These are phyloP conservation scores for Coprinopsis marcescibilis DNA, from an alignment of 768 basidiomycete genomes.

Conservation along the genomic window DNA sequence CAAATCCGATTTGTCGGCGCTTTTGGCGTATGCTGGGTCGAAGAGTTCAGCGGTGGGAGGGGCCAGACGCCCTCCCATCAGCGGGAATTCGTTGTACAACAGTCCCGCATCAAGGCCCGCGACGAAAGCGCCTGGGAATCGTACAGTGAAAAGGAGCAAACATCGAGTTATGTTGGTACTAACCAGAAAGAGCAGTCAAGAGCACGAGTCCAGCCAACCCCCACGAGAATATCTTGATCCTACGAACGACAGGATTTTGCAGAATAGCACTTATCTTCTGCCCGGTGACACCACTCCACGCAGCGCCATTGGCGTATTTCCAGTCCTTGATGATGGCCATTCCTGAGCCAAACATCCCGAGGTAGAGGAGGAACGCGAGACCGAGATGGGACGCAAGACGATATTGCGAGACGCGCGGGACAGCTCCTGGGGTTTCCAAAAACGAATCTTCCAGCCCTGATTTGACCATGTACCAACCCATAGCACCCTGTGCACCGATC, in stretches of 20 bases:
- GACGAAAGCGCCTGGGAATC: constrained; percentile 84
- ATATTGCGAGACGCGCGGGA: constrained; percentile 96
- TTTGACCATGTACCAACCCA: constrained; percentile 99
- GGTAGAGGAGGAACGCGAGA: constrained; percentile 87
- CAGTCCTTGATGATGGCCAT: constrained; percentile 74
- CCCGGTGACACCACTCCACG: constrained; percentile 50
- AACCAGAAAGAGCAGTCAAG: constrained; percentile 89
- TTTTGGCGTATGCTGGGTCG: constrained; percentile 68
- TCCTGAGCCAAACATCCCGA: constrained; percentile 84
- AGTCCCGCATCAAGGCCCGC: constrained; percentile 96
- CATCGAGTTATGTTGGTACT: constrained; percentile 13
- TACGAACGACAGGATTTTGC: constrained; percentile 48
- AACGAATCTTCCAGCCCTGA: constrained; percentile 85
- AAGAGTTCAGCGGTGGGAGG: constrained; percentile 84
- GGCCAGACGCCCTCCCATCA: constrained; percentile 84
- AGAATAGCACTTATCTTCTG: constrained; percentile 41
- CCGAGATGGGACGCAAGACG: constrained; percentile 91
- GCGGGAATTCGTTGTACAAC: constrained; percentile 96
- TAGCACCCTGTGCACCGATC: constrained; percentile 84
- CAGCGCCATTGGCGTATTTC: constrained; percentile 54
- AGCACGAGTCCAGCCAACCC: constrained; percentile 75
- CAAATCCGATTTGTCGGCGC: constrained; percentile 61
- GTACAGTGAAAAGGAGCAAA: background rate
- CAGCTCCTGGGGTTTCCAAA: constrained; percentile 73
- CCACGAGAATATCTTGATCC: constrained; percentile 56